Percentiles rank a stretch among this genome's conserved stretches.
Evolutionary conservation across 2,329 filamentous ascomycete species (phyloP).

Genomic region (Fusarium tricinctum): DNA sequence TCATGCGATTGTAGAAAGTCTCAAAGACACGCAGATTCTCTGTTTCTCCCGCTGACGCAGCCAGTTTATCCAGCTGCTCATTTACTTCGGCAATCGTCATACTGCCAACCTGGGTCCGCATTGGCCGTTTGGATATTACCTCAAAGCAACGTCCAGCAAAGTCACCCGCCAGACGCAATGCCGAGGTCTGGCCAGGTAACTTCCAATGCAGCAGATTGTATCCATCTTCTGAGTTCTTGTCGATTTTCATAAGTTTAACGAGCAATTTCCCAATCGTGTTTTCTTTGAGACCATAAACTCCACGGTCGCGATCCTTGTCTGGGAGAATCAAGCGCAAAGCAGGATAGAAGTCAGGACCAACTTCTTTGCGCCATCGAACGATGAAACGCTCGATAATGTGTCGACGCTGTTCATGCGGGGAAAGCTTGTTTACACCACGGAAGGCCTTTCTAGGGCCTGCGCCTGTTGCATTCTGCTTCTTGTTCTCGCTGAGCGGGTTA

Average conservation of each 20-base stretch:
- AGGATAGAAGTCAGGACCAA: constrained; percentile 93
- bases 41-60: constrained; percentile 82
- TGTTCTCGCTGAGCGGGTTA: constrained; percentile 82
- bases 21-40: constrained; percentile 86
- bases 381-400: constrained; percentile 91
- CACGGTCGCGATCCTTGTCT: constrained; percentile 91
- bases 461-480: constrained; percentile 77
- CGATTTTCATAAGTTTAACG: constrained; percentile 93
- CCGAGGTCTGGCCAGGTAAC: constrained; percentile 77
- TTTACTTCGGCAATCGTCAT: constrained; percentile 95
- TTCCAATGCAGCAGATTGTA: constrained; percentile 93
- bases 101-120: constrained; percentile 78
- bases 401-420: constrained; percentile 82
- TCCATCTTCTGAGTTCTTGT: constrained; percentile 90
- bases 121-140: constrained; percentile 85
- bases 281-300: constrained; percentile 95
- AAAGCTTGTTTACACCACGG: constrained; percentile 69
- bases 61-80: constrained; percentile 82
- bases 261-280: constrained; percentile 89
- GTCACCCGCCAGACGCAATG: constrained; percentile 82
- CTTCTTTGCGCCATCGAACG: constrained; percentile 85
- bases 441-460: constrained; percentile 70
- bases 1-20: constrained; percentile 91
- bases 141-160: constrained; percentile 93
- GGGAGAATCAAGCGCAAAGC: constrained; percentile 92